phyloP scores from a whole-genome alignment of 306 rosid species.

The Cucurbita argyrosperma region DNA sequence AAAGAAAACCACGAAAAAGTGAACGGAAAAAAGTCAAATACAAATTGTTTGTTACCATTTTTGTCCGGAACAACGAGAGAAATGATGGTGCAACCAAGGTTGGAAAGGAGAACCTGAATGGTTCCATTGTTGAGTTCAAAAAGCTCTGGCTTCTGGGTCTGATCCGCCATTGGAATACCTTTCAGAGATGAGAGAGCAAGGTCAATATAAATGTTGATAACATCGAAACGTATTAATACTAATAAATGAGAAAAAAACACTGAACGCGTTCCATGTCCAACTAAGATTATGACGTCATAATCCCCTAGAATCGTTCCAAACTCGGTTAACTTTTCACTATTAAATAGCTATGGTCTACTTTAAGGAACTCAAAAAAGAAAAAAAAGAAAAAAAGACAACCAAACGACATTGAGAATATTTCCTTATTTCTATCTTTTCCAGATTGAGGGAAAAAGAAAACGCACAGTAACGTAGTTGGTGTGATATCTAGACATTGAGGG shows the following conservation, averaged over 20 bases:
- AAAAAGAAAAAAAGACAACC: neutral
- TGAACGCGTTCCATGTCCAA: too few relatives aligned
- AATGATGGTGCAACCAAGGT: conserved; percentile 84
- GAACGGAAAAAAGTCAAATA: neutral
- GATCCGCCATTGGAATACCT: conserved; percentile 56
- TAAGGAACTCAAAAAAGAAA: neutral
- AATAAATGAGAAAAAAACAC: neutral
- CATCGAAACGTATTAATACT: neutral
- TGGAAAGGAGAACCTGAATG: conserved; percentile 45
- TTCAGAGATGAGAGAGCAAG: neutral
- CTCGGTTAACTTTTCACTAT: neutral
- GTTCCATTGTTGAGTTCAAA: conserved; percentile 84
- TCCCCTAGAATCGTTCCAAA: neutral
- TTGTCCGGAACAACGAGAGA: conserved; percentile 71
- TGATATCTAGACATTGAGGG: neutral
- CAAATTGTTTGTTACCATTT: conserved; percentile 28
- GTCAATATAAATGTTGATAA: neutral
- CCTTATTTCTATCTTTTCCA: neutral
- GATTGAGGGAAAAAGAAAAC: neutral
- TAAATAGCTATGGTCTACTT: neutral
- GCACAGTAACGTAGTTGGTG: neutral
- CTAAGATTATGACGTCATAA: neutral
- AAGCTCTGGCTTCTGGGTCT: conserved; percentile 44
- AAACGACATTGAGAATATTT: neutral
- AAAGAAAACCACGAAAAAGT: neutral